A percentile compares a stretch with the other conserved stretches of the same genome.
These are phyloP conservation scores for Populus ilicifolia DNA, from an alignment of 345 rosid species.

Conservation along the genomic window DNA sequence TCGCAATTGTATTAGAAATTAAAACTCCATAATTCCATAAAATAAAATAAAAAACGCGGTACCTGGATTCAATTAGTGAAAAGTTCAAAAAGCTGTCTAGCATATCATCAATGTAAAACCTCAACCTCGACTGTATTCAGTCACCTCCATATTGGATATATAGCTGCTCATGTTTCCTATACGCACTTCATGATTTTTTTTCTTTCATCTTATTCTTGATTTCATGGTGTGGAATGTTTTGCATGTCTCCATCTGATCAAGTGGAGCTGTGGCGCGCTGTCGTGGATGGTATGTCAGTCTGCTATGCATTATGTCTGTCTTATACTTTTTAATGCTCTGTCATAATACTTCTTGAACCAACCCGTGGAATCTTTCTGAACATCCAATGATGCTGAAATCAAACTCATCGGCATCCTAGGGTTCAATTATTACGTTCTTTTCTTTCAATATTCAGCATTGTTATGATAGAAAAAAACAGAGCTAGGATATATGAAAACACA, in stretches of 20 bases:
- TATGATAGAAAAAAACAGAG: not conserved
- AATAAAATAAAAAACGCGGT: too few species aligned
- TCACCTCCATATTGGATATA: not conserved
- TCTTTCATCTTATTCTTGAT: too few species aligned
- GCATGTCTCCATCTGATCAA: conserved; percentile 96
- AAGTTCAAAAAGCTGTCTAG: too few species aligned
- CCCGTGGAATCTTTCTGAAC: conserved; percentile 7
- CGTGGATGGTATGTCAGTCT: conserved; percentile 57
- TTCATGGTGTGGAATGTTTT: conserved; percentile 37
- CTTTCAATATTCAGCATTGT: not conserved
- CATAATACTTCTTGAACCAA: conserved; percentile 25
- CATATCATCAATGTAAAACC: not conserved
- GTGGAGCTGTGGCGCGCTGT: conserved; percentile 79
- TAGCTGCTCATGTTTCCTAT: not conserved
- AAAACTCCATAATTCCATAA: too few species aligned
- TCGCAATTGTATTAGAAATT: too few species aligned
- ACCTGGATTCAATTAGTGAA: too few species aligned
- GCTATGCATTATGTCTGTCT: not conserved
- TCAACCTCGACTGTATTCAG: not conserved
- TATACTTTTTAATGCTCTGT: not conserved
- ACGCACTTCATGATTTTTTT: not conserved
- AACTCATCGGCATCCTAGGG: conserved; percentile 75
- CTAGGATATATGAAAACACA: not conserved
- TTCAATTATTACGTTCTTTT: conserved; percentile 15
- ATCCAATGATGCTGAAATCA: conserved; percentile 41